Conservation (phyloP, 352 stramenopile genomes). For the Aphanomyces invadans region DNA sequence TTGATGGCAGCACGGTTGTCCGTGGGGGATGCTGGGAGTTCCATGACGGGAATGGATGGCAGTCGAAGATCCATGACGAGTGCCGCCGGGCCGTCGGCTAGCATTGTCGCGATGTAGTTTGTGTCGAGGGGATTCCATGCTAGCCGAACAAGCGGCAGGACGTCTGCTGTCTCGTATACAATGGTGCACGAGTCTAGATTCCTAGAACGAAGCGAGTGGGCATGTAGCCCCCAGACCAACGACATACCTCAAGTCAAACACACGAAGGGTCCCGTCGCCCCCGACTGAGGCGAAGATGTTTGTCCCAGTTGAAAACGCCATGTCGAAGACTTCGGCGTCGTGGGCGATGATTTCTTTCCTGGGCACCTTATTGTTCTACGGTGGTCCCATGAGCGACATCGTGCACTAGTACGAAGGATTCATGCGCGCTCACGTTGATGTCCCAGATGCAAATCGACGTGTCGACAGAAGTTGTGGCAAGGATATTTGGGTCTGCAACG, state of each 20-base stretch:
- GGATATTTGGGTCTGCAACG: slow-evolving; percentile 90
- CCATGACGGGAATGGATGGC: slow-evolving; percentile 82
- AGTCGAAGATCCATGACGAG: slow-evolving; percentile 95
- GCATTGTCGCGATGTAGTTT: slow-evolving; percentile 94
- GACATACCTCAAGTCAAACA: slow-evolving; percentile 95
- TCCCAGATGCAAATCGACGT: slow-evolving; percentile 99
- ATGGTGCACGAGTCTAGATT: slow-evolving; percentile 92
- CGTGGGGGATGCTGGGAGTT: slow-evolving; percentile 73
- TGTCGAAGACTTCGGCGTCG: slow-evolving; percentile 98
- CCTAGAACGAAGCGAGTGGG: slow-evolving; percentile 26
- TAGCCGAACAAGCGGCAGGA: slow-evolving; percentile 89
- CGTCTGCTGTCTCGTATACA: slow-evolving; percentile 89
- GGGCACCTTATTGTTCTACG: slow-evolving; percentile 49
- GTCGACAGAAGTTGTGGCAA: slow-evolving; percentile 95
- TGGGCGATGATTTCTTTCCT: slow-evolving; percentile 97
- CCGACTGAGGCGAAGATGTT: slow-evolving; percentile 96
- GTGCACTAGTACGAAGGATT: neutral
- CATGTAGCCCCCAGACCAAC: neutral
- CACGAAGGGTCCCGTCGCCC: slow-evolving; percentile 92
- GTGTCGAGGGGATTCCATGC: slow-evolving; percentile 97
- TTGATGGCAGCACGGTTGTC: slow-evolving; percentile 62
- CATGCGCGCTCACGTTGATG: slow-evolving; percentile 73
- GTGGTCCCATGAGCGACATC: neutral
- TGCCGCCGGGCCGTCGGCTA: slow-evolving; percentile 85
- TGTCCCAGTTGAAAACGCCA: slow-evolving; percentile 90